These are phyloP conservation scores for Anastatica hierochuntica DNA, from an alignment of 345 rosid genomes.

Conservation along the genomic window DNA sequence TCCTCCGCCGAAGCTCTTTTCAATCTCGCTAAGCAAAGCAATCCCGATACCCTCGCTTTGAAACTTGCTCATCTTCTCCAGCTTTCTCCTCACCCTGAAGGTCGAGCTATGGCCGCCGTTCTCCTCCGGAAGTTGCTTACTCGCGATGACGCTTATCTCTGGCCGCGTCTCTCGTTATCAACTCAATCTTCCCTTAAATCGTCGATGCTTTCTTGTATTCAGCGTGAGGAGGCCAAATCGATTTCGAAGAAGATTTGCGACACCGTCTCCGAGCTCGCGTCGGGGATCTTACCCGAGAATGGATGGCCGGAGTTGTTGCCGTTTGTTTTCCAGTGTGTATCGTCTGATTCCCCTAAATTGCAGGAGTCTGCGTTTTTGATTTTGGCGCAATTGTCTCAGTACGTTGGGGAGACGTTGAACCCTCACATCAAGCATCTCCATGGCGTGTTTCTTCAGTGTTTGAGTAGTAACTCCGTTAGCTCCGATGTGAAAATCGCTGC, in stretches of 20 bases:
- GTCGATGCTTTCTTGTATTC: conserved; percentile 57
- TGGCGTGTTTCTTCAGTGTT: conserved; percentile 64
- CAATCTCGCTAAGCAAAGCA: conserved; percentile 82
- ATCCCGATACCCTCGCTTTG: conserved; percentile 76
- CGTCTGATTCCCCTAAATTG: conserved; percentile 62
- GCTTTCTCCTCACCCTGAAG: conserved; percentile 59
- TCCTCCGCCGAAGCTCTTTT: conserved; percentile 76
- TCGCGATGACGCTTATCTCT: conserved; percentile 77
- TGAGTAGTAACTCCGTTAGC: conserved; percentile 40
- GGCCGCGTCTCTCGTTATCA: conserved; percentile 63
- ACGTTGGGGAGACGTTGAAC: conserved; percentile 69
- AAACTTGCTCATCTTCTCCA: conserved; percentile 83
- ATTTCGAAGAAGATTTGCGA: conserved; percentile 87
- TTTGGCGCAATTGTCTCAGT: conserved; percentile 86
- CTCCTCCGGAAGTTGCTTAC: conserved; percentile 91
- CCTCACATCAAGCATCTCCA: conserved; percentile 83
- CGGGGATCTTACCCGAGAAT: conserved; percentile 67
- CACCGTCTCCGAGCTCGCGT: conserved; percentile 91
- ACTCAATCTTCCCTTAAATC: conserved; percentile 87
- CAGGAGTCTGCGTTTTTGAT: conserved; percentile 93
- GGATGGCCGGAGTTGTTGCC: conserved; percentile 98
- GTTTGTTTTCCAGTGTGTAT: conserved; percentile 87
- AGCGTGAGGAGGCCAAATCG: conserved; percentile 67
- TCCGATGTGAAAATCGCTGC: conserved; percentile 93
- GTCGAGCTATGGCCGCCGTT: conserved; percentile 88